phyloP scores from a whole-genome alignment of 2,329 filamentous ascomycete species.

The Diaporthe sp. region DNA sequence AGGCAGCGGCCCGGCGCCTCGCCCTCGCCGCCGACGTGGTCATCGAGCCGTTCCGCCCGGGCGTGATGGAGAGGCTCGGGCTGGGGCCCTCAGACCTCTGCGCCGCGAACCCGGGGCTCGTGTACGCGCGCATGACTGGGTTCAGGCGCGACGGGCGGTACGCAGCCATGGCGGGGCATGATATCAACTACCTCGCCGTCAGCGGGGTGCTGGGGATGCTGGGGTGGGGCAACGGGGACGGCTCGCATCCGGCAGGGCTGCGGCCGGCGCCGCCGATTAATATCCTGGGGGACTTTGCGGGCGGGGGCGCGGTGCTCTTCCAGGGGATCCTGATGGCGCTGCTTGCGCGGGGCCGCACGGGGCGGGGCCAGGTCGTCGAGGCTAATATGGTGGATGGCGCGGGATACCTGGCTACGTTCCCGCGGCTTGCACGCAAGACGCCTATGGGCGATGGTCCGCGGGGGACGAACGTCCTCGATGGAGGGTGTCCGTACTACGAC shows the following conservation, averaged over 20 bases:
- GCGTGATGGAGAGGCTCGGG: constrained; percentile 86
- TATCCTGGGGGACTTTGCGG: constrained; percentile 90
- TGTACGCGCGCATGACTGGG: constrained; percentile 89
- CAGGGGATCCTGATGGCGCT: constrained; percentile 86
- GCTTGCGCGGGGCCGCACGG: constrained; percentile 66
- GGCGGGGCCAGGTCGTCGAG: constrained; percentile 88
- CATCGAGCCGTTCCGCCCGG: constrained; percentile 93
- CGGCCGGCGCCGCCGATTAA: constrained; percentile 84
- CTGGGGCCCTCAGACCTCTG: constrained; percentile 75
- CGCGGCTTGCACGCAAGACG: constrained; percentile 73
- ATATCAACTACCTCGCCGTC: constrained; percentile 96
- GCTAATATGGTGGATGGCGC: constrained; percentile 97
- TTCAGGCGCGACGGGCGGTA: constrained; percentile 91
- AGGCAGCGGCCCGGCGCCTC: constrained; percentile 74
- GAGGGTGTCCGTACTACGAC: constrained; percentile 88
- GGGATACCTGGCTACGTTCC: constrained; percentile 82
- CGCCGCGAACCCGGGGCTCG: constrained; percentile 76
- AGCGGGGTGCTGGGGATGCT: constrained; percentile 83
- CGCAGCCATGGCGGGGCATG: constrained; percentile 88
- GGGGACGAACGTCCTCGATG: constrained; percentile 83
- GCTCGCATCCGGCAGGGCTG: constrained; percentile 41
- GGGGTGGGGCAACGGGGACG: constrained; percentile 61
- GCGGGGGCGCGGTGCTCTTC: constrained; percentile 85
- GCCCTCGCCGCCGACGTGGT: constrained; percentile 76
- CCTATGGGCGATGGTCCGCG: constrained; percentile 71